phyloP scores from a whole-genome alignment of 306 rosid genomes.

The Leucaena leucocephala region DNA sequence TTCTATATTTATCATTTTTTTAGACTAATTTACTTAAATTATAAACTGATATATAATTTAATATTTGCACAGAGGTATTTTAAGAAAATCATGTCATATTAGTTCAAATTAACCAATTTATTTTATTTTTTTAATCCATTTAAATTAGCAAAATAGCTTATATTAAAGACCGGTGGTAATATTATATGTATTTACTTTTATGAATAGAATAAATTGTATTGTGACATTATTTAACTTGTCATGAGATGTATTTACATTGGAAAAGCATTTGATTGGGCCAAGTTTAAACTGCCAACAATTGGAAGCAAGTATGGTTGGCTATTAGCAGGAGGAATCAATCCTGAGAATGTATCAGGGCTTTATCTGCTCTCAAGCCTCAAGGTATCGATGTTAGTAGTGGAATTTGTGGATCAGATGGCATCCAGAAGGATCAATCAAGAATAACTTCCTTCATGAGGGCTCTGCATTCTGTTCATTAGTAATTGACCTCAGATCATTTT shows the following conservation, averaged over 20 bases:
- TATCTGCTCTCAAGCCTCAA: conserved; percentile 66
- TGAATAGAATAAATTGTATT: background rate
- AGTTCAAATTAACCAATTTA: too few species aligned
- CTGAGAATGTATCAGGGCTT: conserved; percentile 67
- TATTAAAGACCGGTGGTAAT: too few species aligned
- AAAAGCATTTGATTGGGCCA: conserved; percentile 71
- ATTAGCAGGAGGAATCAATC: conserved; percentile 84
- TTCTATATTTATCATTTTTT: too few species aligned
- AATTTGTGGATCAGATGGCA: conserved; percentile 75
- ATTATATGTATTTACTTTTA: background rate
- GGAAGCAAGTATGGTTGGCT: conserved; percentile 90
- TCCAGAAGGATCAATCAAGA: conserved; percentile 67
- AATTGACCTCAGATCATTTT: conserved; percentile 25
- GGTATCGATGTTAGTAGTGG: conserved; percentile 95
- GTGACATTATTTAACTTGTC: conserved; percentile 18
- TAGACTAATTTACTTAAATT: too few species aligned
- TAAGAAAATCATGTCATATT: too few species aligned
- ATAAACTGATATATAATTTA: too few species aligned
- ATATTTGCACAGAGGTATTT: too few species aligned
- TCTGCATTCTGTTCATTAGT: conserved; percentile 49
- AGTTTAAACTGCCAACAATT: conserved; percentile 64
- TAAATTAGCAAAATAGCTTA: too few species aligned
- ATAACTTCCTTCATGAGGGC: conserved; percentile 62
- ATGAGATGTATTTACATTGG: conserved; percentile 58
- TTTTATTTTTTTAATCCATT: too few species aligned